These are phyloP conservation scores for Fusarium caatingaense DNA, from an alignment of 2,329 filamentous ascomycete genomes.

Conservation along the genomic window DNA sequence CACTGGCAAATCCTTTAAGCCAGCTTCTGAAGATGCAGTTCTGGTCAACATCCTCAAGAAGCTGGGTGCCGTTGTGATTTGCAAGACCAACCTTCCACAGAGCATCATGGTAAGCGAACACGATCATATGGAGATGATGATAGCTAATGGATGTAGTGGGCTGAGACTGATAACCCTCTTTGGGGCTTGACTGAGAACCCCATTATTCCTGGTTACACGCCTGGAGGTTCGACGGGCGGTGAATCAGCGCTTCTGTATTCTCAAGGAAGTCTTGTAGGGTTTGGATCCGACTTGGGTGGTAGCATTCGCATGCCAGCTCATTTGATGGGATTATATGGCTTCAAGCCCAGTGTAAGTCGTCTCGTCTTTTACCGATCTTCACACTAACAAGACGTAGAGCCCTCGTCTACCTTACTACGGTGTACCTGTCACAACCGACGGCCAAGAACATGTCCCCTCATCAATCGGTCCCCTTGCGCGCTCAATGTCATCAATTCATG, in stretches of 20 bases:
- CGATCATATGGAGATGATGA: accelerated
- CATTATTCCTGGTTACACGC: slow-evolving; percentile 34
- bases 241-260: slow-evolving; percentile 38
- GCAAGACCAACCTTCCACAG: slow-evolving; percentile 42
- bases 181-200: slow-evolving; percentile 46
- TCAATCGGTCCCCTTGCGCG: slow-evolving; percentile 70
- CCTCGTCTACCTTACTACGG: slow-evolving; percentile 67
- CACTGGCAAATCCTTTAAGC: slow-evolving; percentile 60
- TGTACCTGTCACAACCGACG: slow-evolving; percentile 70
- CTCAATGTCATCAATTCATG: slow-evolving; percentile 55
- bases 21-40: slow-evolving; percentile 60
- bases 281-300: slow-evolving; percentile 45
- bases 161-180: slow-evolving; percentile 48
- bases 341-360: slow-evolving; percentile 47
- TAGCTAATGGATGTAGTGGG: slow-evolving; percentile 2
- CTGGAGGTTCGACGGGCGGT: slow-evolving; percentile 45
- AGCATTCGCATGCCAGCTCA: slow-evolving; percentile 46
- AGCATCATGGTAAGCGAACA: slow-evolving; percentile 14
- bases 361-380: too few relatives aligned
- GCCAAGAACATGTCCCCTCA: slow-evolving; percentile 73
- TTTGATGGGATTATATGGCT: slow-evolving; percentile 40
- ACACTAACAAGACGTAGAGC: slow-evolving; percentile 56
- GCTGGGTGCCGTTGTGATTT: slow-evolving; percentile 64
- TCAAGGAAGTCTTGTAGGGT: slow-evolving; percentile 38
- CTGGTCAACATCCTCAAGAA: slow-evolving; percentile 61